Evolutionary conservation across 2,329 filamentous ascomycete species (phyloP).

Genomic region (Talaromyces verruculosus): DNA sequence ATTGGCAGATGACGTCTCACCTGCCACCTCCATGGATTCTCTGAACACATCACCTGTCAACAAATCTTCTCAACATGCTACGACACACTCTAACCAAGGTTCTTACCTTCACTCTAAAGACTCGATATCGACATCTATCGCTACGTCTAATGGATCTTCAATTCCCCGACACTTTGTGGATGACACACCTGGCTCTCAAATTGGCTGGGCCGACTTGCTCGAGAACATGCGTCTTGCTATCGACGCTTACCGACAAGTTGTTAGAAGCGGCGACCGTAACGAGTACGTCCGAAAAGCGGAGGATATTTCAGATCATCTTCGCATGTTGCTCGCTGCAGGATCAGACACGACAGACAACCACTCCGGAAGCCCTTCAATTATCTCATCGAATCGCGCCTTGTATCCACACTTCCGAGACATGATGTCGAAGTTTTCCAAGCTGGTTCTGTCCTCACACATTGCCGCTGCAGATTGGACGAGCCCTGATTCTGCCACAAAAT

Average conservation of each 20-base stretch:
- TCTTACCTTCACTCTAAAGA: constrained; percentile 7
- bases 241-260: constrained; percentile 85
- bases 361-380: constrained; percentile 98
- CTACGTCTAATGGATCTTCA: constrained; percentile 37
- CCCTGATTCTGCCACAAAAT: constrained; percentile 90
- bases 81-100: not conserved
- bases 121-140: constrained; percentile 54
- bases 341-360: constrained; percentile 98
- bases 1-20: constrained; percentile 71
- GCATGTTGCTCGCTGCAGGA: constrained; percentile 87
- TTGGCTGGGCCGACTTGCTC: constrained; percentile 87
- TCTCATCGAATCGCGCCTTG: constrained; percentile 93
- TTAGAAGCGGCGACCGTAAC: constrained; percentile 76
- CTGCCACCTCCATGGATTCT: constrained; percentile 88
- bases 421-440: constrained; percentile 99
- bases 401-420: constrained; percentile 98
- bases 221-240: constrained; percentile 91
- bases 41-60: constrained; percentile 68
- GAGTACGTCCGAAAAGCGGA: constrained; percentile 95
- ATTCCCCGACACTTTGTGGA: constrained; percentile 87
- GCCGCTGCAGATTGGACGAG: constrained; percentile 95
- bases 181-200: constrained; percentile 72
- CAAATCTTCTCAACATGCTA: constrained; percentile 52
- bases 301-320: constrained; percentile 94
- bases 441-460: constrained; percentile 96